phyloP scores from a whole-genome alignment of 345 rosid genomes.

The Triadica sebifera region DNA sequence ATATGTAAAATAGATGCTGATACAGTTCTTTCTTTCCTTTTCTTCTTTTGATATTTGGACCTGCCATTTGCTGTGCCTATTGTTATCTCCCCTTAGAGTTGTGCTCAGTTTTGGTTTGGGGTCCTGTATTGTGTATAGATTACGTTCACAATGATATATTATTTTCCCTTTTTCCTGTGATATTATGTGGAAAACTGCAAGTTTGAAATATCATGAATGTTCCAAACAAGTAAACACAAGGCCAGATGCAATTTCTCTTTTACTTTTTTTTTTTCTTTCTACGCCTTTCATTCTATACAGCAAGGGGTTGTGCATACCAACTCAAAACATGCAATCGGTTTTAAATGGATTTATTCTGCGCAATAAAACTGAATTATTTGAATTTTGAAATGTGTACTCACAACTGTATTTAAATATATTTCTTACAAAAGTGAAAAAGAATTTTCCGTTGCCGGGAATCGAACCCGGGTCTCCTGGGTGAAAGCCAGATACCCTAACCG shows the following conservation, averaged over 20 bases:
- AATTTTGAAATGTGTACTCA: too few species aligned
- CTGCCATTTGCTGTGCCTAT: not conserved
- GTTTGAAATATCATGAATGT: not conserved
- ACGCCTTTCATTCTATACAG: not conserved
- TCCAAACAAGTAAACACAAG: not conserved
- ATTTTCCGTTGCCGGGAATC: slow-evolving; percentile 82
- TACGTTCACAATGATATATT: not conserved
- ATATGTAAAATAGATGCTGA: not conserved
- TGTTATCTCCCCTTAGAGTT: not conserved
- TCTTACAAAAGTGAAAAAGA: not conserved
- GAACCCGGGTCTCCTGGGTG: slow-evolving; percentile 98
- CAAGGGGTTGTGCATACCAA: too few species aligned
- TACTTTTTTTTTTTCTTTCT: not conserved
- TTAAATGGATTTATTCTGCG: too few species aligned
- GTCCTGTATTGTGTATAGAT: slow-evolving; percentile 12
- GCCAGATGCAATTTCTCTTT: not conserved
- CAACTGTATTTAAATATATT: too few species aligned
- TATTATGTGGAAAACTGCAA: not conserved
- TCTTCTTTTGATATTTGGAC: not conserved
- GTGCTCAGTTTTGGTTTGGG: slow-evolving; percentile 19
- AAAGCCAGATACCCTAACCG: slow-evolving; percentile 96
- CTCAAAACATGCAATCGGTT: too few species aligned
- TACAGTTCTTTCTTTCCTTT: not conserved
- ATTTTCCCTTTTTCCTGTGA: not conserved
- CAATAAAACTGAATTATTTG: too few species aligned